Evolutionary conservation across 345 rosid genomes (phyloP), one percentile per base, ranked within the genome.

Genomic region (Gynandropsis gynandra): DNA sequence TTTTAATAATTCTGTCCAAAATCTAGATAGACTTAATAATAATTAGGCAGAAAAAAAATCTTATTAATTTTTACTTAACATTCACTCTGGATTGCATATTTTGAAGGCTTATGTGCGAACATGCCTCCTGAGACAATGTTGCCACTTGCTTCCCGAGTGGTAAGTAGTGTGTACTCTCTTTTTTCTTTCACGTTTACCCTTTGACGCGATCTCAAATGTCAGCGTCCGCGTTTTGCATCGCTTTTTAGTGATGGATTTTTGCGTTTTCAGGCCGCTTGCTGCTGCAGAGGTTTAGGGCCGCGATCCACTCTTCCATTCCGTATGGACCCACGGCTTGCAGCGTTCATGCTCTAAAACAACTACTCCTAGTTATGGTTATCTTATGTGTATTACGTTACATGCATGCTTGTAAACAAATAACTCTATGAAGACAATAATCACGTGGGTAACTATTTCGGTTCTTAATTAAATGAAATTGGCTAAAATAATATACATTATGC

Each of bases 221-320:
- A 44, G 53, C 45, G 11, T 24, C 10, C 7, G 50, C 40, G 42
- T 51, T 56, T 8, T 29, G 14, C 17, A 16, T 2, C 9, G 21
- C 9, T 42, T 10, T 16, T 12, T 40, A 14, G 49, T 11, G 15
- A 29, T 18, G 47, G 46, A 36, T 17, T 59, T 59, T 57, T 65
- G 52, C 35, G 69, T 48, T 61, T 58, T 75, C 77, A 86, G 95
- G 96, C 96, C 4, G 92, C 87, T 45, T 68, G 66, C 13, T 71
- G 78, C 38, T 83, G 97, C 73, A 77, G 84, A 73, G 85, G 77
- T 35, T 67, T 89, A 66, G 97, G 96, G 34, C 94, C 96, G 46
- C 81, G 89, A 58, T 72, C 83, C 0, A 74, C 76, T 57, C 94
- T 89, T 70, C 96, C 92, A 10, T 39, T 12, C 19, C 67, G 65